These are phyloP conservation scores for Podospora fimiseda DNA, from an alignment of 495 filamentous ascomycete species.

Conservation along the genomic window DNA sequence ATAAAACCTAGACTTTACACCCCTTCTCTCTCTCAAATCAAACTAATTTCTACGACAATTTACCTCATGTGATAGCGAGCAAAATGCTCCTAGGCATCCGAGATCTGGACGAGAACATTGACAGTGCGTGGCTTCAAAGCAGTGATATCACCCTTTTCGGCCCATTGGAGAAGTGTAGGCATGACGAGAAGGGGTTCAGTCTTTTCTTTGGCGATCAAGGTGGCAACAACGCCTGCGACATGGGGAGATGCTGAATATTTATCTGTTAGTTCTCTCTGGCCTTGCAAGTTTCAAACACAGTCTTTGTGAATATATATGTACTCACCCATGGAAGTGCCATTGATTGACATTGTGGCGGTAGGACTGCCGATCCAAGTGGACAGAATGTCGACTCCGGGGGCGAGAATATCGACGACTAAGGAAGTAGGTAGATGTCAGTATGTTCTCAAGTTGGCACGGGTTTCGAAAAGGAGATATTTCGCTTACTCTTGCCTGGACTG, in stretches of 20 bases:
- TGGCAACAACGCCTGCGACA: conserved; percentile 5
- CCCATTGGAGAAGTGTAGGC: background rate
- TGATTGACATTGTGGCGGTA: conserved; percentile 49
- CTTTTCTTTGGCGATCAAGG: background rate
- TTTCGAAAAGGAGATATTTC: background rate
- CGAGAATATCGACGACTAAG: conserved; percentile 47
- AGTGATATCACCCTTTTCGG: background rate
- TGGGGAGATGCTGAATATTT: conserved; percentile 9
- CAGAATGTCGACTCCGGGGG: conserved; percentile 45
- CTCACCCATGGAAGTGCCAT: conserved; percentile 49
- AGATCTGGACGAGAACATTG: conserved; percentile 1
- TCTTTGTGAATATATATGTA: too few species aligned
- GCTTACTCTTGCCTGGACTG: conserved; percentile 42
- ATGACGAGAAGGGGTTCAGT: background rate
- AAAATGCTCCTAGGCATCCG: background rate
- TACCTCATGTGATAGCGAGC: too few species aligned
- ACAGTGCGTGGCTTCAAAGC: background rate
- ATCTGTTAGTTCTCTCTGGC: background rate
- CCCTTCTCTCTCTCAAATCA: too few species aligned
- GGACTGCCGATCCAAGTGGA: conserved; percentile 49
- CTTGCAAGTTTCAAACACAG: too few species aligned
- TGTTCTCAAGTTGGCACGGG: background rate
- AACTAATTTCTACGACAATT: too few species aligned
- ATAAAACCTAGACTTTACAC: too few species aligned
- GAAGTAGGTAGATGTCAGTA: background rate